These are phyloP conservation scores for Stachybotrys elegans DNA, from an alignment of 2,329 filamentous ascomycete genomes.

Conservation along the genomic window DNA sequence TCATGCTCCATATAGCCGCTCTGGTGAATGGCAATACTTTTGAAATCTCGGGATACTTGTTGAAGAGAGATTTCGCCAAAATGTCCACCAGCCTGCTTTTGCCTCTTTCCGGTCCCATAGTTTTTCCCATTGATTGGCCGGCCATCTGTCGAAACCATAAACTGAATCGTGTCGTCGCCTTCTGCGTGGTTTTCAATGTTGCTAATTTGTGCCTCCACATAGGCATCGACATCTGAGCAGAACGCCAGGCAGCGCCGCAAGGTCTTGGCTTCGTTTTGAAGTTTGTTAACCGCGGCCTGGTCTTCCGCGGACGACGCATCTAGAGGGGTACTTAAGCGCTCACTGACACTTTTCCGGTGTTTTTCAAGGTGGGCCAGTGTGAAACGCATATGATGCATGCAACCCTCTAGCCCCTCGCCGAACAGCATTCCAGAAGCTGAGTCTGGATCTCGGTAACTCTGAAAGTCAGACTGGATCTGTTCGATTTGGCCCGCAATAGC, in stretches of 20 bases:
- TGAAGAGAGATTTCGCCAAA: background rate
- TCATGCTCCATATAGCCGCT: background rate
- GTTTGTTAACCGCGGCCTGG: background rate
- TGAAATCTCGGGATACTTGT: background rate
- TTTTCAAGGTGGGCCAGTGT: background rate
- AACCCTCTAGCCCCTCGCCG: background rate
- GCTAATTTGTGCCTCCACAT: background rate
- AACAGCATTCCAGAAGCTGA: background rate
- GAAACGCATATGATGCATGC: background rate
- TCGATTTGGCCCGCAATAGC: background rate
- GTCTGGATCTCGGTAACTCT: background rate
- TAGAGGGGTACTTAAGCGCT: background rate
- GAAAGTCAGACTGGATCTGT: background rate
- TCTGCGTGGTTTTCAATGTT: constrained; percentile 1
- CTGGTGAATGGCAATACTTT: background rate
- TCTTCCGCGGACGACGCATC: background rate
- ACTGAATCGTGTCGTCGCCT: background rate
- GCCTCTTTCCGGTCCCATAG: background rate
- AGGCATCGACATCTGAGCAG: background rate
- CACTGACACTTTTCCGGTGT: background rate
- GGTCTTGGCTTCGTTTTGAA: background rate
- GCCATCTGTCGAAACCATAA: background rate
- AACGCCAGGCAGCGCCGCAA: background rate
- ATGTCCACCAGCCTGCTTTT: constrained; percentile 1
- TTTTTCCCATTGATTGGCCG: background rate